Base-by-base conservation (phyloP, 116 monocot species). In the Phalaenopsis hybrid region DNA sequence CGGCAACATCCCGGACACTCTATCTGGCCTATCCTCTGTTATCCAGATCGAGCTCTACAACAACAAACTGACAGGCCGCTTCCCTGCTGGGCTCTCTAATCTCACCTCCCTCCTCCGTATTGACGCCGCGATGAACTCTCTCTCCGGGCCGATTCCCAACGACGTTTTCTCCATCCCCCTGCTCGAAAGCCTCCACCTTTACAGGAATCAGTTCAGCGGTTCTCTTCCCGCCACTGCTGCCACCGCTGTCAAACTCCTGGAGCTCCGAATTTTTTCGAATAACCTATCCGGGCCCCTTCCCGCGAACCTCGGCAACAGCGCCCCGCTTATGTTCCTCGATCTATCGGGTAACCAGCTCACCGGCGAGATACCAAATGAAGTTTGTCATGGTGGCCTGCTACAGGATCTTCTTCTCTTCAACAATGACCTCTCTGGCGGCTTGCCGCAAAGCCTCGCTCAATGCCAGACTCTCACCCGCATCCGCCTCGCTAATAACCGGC, bases 41-140 rank as follows among this genome's bases (percentile, higher is more conserved):
- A 78, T 78, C 9, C 83, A 83, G 83, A 70, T 84, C 55, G 84
- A 84, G 58, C 74, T 84, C 23, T 84, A 73, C 46, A 57, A 7
- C 18, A 84, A 84, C 78, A 25, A 51, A 1, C 57, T 84, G 45
- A 25, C 84, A 1, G 84, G 79, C 31, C 0, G 25, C 16, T 73
- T 84, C 31, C 84, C 84, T 11, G 8, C 79, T 51, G 57, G 74
- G n/a, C 59, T 84, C 75, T 74, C 84, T 5, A 74, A 74, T 63
- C 17, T 84, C 20, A 46, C 69, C n/a, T 11, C 74, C 20, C 79
- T 83, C 73, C 57, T 6, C 5, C 52, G 43, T 6, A 28, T 83
- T 43, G 83, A 79, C 50, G 55, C 57, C 51, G 18, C 73, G n/a
- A 78, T 83, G 83, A 83, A 79, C 73, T 49, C 37, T 13, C 83